These are phyloP conservation scores for Papiliotrema nemorosa DNA, from an alignment of 1,284 basidiomycete genomes.

Conservation along the genomic window DNA sequence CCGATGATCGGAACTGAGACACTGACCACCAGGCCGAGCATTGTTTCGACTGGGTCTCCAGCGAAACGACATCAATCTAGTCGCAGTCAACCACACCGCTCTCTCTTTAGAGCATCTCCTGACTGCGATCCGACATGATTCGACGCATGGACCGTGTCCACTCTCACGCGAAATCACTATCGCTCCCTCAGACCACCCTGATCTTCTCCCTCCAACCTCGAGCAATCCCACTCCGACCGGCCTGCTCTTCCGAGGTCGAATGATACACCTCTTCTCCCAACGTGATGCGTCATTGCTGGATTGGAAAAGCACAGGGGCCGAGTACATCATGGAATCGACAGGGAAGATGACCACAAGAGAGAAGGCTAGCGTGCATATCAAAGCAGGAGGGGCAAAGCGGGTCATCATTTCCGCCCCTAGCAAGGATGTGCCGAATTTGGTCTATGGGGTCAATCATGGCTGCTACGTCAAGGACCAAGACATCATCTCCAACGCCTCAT, in stretches of 20 bases:
- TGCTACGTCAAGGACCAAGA: constrained; percentile 38
- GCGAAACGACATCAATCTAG: constrained; percentile 37
- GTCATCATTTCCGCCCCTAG: constrained; percentile 50
- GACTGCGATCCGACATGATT: constrained; percentile 46
- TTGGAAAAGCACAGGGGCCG: constrained; percentile 45
- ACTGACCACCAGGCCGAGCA: constrained; percentile 23
- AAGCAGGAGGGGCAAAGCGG: constrained; percentile 43
- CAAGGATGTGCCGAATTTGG: constrained; percentile 43
- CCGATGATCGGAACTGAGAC: constrained; percentile 2
- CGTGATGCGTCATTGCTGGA: constrained; percentile 45
- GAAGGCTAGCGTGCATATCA: constrained; percentile 43
- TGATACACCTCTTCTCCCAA: constrained; percentile 47
- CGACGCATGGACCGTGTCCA: constrained; percentile 45
- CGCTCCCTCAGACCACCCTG: constrained; percentile 35
- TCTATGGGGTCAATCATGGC: constrained; percentile 49
- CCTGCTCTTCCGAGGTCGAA: constrained; percentile 39
- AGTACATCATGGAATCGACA: constrained; percentile 48
- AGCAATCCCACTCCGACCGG: constrained; percentile 34
- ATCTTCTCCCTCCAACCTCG: constrained; percentile 24
- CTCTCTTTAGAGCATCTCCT: constrained; percentile 45
- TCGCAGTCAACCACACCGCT: constrained; percentile 51
- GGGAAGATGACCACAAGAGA: constrained; percentile 47
- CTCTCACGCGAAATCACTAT: constrained; percentile 34
- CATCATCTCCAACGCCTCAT: constrained; percentile 49
- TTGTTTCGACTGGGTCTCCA: constrained; percentile 28